Evolutionary conservation across 441 rosid genomes (phyloP).

Genomic region (Eruca vesicaria): DNA sequence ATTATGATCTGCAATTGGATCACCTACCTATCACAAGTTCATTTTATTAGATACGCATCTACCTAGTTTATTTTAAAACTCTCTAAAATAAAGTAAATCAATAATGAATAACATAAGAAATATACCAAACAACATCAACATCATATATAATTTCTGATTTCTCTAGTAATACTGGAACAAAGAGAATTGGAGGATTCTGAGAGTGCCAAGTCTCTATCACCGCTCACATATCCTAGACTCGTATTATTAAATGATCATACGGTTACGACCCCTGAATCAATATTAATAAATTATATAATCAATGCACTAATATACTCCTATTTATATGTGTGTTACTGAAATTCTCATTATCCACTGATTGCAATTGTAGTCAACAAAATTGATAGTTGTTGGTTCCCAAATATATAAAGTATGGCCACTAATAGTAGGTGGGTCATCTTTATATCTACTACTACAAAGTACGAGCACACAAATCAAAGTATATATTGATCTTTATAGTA

Average conservation of each 20-base stretch:
- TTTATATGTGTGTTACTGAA: constrained; percentile 1
- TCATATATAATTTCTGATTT: constrained; percentile 1
- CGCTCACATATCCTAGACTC: no score
- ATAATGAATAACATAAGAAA: no score
- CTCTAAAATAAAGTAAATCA: neutral
- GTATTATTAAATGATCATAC: no score
- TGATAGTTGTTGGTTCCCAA: neutral
- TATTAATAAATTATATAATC: no score
- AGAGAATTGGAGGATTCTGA: no score
- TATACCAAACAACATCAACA: no score
- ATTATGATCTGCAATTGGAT: constrained; percentile 71
- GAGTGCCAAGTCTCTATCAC: no score
- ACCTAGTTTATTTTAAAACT: neutral
- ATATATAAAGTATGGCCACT: neutral
- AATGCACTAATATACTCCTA: no score
- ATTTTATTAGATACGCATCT: neutral
- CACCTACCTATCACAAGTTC: constrained; percentile 68
- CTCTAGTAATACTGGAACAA: no score
- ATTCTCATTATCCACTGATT: neutral
- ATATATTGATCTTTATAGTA: neutral
- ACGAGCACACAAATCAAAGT: neutral
- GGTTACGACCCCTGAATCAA: no score
- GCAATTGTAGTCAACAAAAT: constrained; percentile 19
- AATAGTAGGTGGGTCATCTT: neutral
- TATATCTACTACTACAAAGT: neutral